Percentiles rank a stretch among this genome's conserved stretches.
Evolutionary conservation across 768 basidiomycete species (phyloP).

Genomic region (Sporobolomyces roseus): DNA sequence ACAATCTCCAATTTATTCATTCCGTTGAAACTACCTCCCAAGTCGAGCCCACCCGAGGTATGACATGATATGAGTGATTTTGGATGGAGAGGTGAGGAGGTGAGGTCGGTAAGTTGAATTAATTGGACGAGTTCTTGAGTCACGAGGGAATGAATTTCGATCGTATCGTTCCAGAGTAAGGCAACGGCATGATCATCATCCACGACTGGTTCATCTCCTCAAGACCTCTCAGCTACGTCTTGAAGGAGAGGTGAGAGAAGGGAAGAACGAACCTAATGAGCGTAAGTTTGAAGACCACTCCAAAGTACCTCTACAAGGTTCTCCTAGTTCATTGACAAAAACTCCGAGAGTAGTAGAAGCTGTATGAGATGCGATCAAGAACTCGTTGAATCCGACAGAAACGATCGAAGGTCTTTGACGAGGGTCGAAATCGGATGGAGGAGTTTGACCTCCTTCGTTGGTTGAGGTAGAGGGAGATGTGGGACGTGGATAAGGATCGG

Average conservation of each 20-base stretch:
- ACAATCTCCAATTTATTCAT: not conserved
- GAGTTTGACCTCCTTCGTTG: not conserved
- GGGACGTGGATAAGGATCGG: not conserved
- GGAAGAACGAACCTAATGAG: too few species aligned
- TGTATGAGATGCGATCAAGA: slow-evolving; percentile 79
- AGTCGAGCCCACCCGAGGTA: too few species aligned
- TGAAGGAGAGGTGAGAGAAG: slow-evolving; percentile 72
- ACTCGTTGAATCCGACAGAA: slow-evolving; percentile 66
- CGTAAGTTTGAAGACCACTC: slow-evolving; percentile 77
- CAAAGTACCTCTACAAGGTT: slow-evolving; percentile 83
- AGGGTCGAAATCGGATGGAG: slow-evolving; percentile 11
- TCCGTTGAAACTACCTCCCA: too few species aligned
- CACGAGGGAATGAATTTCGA: slow-evolving; percentile 77
- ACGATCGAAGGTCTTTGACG: slow-evolving; percentile 53
- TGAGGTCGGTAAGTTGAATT: too few species aligned
- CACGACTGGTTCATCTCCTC: too few species aligned
- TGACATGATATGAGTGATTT: too few species aligned
- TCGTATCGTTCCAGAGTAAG: slow-evolving; percentile 69
- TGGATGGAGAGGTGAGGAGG: too few species aligned
- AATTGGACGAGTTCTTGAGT: slow-evolving; percentile 69
- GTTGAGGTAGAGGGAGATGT: not conserved
- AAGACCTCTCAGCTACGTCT: slow-evolving; percentile 51
- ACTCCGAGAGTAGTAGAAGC: slow-evolving; percentile 75
- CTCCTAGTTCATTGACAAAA: slow-evolving; percentile 77
- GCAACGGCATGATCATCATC: slow-evolving; percentile 65